Percentiles rank a stretch among this genome's conserved stretches.
These are phyloP conservation scores for Solanum hybrid DNA, from an alignment of 305 asterid genomes.

Conservation along the genomic window DNA sequence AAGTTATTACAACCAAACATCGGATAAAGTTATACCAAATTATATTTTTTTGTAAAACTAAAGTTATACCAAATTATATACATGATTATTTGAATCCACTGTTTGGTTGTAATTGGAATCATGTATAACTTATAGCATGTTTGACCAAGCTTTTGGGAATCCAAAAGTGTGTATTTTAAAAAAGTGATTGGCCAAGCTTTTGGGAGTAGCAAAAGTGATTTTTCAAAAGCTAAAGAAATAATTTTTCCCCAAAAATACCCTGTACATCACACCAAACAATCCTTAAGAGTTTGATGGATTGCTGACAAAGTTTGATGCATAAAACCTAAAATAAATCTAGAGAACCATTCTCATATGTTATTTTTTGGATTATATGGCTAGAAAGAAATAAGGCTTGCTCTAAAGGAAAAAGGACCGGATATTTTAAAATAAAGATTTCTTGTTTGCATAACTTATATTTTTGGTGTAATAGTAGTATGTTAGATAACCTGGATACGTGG, in stretches of 20 bases:
- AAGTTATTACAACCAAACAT: not conserved
- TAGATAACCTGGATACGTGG: not conserved
- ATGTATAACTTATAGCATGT: not conserved
- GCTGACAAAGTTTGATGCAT: not conserved
- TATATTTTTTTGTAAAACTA: not conserved
- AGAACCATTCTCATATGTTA: not conserved
- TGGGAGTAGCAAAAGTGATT: not conserved
- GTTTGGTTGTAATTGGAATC: not conserved
- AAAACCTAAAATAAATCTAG: not conserved
- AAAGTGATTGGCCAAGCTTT: not conserved
- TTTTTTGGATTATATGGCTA: not conserved
- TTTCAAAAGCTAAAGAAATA: not conserved
- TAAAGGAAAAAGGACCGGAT: not conserved
- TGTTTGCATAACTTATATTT: not conserved
- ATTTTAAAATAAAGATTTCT: not conserved
- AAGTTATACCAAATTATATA: not conserved
- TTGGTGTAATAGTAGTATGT: not conserved
- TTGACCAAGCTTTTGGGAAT: not conserved
- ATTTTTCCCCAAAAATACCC: not conserved
- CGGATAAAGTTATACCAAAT: not conserved
- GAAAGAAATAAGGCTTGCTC: not conserved
- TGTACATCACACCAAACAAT: not conserved
- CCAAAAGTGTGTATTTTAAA: not conserved
- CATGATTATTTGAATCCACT: not conserved
- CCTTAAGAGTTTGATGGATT: not conserved